A percentile compares a stretch with the other conserved stretches of the same genome.
Evolutionary conservation across 768 basidiomycete genomes (phyloP).

Genomic region (Artomyces pyxidatus): DNA sequence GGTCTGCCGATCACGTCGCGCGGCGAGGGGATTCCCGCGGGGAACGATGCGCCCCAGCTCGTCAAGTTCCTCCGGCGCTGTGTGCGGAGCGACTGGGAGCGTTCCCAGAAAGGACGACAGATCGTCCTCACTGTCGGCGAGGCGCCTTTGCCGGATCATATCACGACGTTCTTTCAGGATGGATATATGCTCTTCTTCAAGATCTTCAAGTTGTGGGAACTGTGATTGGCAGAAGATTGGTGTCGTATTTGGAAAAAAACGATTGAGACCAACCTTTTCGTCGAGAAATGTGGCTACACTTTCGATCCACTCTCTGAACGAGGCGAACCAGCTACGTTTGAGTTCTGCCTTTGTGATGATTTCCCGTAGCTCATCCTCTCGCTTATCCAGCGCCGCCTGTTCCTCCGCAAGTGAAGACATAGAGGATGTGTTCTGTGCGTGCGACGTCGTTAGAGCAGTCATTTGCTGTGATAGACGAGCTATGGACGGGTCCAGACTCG

Average conservation of each 20-base stretch:
- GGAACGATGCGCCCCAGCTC: slow-evolving; percentile 51
- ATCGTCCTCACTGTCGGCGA: slow-evolving; percentile 77
- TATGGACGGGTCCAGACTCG: slow-evolving; percentile 53
- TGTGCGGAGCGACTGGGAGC: slow-evolving; percentile 24
- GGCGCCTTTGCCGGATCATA: slow-evolving; percentile 60
- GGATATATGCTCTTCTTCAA: slow-evolving; percentile 68
- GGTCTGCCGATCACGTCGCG: slow-evolving; percentile 46
- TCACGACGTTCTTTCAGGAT: slow-evolving; percentile 67
- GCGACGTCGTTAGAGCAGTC: slow-evolving; percentile 55
- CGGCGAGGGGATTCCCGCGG: slow-evolving; percentile 34
- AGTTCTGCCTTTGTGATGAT: slow-evolving; percentile 69
- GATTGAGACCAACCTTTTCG: slow-evolving; percentile 56
- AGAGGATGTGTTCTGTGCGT: slow-evolving; percentile 50
- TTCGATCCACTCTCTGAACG: slow-evolving; percentile 76
- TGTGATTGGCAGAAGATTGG: slow-evolving; percentile 25
- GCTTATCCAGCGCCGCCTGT: slow-evolving; percentile 50
- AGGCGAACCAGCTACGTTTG: slow-evolving; percentile 75
- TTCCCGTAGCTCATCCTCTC: slow-evolving; percentile 66
- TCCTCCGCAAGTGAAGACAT: slow-evolving; percentile 55
- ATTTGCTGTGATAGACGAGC: slow-evolving; percentile 54
- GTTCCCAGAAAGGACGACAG: slow-evolving; percentile 60
- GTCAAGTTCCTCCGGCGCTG: slow-evolving; percentile 41
- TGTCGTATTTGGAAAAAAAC: background rate
- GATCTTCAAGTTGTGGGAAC: slow-evolving; percentile 71
- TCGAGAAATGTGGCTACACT: slow-evolving; percentile 80